Evolutionary conservation across 768 basidiomycete species (phyloP), one percentile per base, ranked within the genome.

Genomic region (Suillus ampliporus): DNA sequence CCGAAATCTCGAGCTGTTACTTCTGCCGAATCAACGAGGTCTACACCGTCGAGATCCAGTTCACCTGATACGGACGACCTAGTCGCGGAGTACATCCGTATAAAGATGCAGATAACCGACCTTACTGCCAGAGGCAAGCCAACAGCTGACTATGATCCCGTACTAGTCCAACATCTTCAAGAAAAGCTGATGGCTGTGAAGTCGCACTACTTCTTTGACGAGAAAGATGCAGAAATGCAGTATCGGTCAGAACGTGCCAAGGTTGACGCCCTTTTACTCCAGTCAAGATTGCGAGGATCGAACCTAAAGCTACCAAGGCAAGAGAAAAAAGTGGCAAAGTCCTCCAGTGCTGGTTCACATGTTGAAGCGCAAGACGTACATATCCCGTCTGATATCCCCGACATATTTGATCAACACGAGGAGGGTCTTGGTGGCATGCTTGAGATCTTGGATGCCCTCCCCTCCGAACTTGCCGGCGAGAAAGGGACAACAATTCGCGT

Each of bases 151-250:
- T 65, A 48, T 68, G 69, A 43, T 51, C 64, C 69, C n/a, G 61
- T 71, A 21, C 69, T 76, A 31, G 66, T 79, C 14, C 75, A 73
- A 60, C 70, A 77, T 31, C 71, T 91, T 41, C 82, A 79, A 11
- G 68, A 76, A 53, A 84, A 79, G 44, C 72, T 92, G 44, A 71
- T 77, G 48, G 73, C 69, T 26, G 71, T 87, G 28, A 83, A 83
- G 69, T 76, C 78, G 26, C 80, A 89, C 71, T 92, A 92, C 67
- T 84, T 92, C 61, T 94, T 95, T 69, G 82, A 91, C 61, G 81
- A 85, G 67, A 79, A 77, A 60, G 88, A 90, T 64, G 91, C 91
- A 2, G 82, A 89, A 67, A 79, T 75, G 5, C 71, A 80, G 26
- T 92, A 88, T 73, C 78, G 74, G 34, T 74, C 76, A 19, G 85